These are phyloP conservation scores for Teunomyces gatunensis DNA, from an alignment of 805 yeast genomes.

Conservation along the genomic window DNA sequence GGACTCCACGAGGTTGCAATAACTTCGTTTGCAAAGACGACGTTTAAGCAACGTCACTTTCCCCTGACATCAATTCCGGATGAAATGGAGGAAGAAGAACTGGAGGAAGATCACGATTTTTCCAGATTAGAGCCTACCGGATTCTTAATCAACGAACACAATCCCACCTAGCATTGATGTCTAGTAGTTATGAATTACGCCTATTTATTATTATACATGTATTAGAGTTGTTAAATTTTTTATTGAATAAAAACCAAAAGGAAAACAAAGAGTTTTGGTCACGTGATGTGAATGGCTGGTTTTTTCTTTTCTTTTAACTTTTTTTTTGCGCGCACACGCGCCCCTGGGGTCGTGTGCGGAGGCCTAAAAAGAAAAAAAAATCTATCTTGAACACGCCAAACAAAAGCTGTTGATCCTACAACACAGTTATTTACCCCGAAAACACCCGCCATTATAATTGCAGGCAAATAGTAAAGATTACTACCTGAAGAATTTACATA, in stretches of 20 bases:
- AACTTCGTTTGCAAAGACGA: conserved; percentile 8
- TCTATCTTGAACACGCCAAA: conserved; percentile 2
- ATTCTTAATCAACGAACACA: not conserved
- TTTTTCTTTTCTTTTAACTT: not conserved
- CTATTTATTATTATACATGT: not conserved
- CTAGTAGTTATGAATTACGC: not conserved
- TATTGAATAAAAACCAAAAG: not conserved
- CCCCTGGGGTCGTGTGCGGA: conserved; percentile 1
- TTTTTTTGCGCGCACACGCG: not conserved
- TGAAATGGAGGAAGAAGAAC: not conserved
- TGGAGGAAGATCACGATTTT: not conserved
- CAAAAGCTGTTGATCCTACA: not conserved
- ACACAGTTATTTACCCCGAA: not conserved
- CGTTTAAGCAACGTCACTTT: conserved; percentile 8
- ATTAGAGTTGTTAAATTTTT: too few species aligned
- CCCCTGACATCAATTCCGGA: conserved; percentile 3
- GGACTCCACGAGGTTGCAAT: conserved; percentile 26
- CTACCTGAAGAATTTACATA: not conserved
- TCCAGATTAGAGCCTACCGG: not conserved
- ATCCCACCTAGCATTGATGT: not conserved
- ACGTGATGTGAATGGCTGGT: not conserved
- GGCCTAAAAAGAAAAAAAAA: not conserved
- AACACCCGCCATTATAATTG: not conserved
- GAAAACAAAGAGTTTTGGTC: not conserved
- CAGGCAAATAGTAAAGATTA: not conserved